Conservation (phyloP, 108 stramenopile genomes). For the Cyclotella baltica region DNA sequence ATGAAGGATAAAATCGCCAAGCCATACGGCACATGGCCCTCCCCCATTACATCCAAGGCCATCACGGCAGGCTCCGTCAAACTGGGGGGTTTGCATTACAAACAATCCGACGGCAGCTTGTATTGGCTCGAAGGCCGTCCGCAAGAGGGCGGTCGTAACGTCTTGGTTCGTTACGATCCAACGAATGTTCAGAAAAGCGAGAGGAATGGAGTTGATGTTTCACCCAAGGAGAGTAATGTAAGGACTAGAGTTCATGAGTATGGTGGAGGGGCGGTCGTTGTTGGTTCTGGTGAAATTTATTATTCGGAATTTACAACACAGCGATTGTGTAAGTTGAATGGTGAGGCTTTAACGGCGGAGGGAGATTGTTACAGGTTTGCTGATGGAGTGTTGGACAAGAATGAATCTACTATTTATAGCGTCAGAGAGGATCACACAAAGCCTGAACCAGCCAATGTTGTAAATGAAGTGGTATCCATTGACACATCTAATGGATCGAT, state of each 20-base stretch:
- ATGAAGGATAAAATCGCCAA: conserved; percentile 30
- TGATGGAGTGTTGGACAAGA: conserved; percentile 49
- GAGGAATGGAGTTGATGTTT: conserved; percentile 52
- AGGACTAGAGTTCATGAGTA: conserved; percentile 83
- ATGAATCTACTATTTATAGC: conserved; percentile 41
- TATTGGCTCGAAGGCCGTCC: conserved; percentile 74
- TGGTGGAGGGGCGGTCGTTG: conserved; percentile 71
- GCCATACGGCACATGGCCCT: conserved; percentile 73
- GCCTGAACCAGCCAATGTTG: conserved; percentile 60
- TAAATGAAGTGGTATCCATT: conserved; percentile 69
- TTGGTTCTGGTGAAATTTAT: conserved; percentile 53
- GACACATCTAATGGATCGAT: conserved; percentile 38
- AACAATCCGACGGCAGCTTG: conserved; percentile 33
- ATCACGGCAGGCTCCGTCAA: conserved; percentile 68
- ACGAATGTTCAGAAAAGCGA: conserved; percentile 17
- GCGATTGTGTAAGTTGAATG: conserved; percentile 38
- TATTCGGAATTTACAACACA: conserved; percentile 72
- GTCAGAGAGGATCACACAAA: conserved; percentile 54
- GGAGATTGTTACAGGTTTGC: conserved; percentile 65
- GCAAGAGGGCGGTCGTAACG: conserved; percentile 72
- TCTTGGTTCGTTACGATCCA: conserved; percentile 50
- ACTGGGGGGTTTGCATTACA: conserved; percentile 41
- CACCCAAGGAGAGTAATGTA: conserved; percentile 63
- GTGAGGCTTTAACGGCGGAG: conserved; percentile 36
- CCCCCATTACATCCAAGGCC: conserved; percentile 68